Evolutionary conservation across 768 basidiomycete species (phyloP).

Genomic region (Leccinum uliginosum): DNA sequence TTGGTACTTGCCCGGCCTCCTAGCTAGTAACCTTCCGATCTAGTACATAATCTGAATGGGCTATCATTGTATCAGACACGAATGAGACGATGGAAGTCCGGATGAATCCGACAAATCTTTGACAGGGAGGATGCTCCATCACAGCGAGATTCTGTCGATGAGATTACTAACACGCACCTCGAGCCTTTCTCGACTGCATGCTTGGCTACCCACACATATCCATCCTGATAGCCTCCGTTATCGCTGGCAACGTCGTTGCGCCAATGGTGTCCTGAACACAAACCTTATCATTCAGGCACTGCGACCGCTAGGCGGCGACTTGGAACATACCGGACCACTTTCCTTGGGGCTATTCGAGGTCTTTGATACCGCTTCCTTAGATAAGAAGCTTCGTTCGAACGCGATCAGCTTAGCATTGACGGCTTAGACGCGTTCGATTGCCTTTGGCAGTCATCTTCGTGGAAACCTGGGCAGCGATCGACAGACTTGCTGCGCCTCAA

Average conservation of each 20-base stretch:
- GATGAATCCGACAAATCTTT: no score
- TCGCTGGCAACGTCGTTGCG: not conserved
- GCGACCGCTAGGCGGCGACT: not conserved
- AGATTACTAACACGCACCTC: not conserved
- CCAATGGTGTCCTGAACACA: not conserved
- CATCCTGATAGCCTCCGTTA: not conserved
- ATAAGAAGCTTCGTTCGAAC: conserved; percentile 47
- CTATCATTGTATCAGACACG: no score
- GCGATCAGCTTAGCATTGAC: conserved; percentile 65
- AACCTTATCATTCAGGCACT: not conserved
- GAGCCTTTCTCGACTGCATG: not conserved
- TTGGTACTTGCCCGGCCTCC: no score
- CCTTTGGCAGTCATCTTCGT: not conserved
- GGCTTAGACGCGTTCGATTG: not conserved
- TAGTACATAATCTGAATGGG: no score
- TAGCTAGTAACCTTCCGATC: no score
- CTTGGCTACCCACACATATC: not conserved
- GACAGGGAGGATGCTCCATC: not conserved
- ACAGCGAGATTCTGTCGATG: not conserved
- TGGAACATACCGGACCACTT: not conserved
- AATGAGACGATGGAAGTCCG: no score
- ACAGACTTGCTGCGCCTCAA: not conserved
- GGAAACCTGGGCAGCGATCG: not conserved
- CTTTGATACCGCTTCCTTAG: not conserved
- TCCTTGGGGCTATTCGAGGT: not conserved